Percentiles rank a stretch among this genome's conserved stretches.
phyloP scores from a whole-genome alignment of 140 eudicot genomes.

The Cichorium intybus region DNA sequence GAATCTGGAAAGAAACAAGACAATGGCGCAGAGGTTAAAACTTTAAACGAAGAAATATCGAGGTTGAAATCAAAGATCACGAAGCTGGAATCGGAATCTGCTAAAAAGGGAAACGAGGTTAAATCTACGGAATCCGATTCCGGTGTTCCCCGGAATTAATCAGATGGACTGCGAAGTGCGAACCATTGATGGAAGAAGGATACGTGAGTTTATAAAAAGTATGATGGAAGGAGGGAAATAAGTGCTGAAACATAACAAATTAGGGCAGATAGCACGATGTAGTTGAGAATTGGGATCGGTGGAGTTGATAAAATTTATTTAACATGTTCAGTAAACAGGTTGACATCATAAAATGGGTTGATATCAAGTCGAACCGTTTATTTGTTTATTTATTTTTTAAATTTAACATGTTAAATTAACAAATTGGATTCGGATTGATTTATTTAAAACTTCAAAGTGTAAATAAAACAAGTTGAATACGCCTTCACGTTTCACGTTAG shows the following conservation, averaged over 20 bases:
- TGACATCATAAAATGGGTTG: too few relatives aligned
- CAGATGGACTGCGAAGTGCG: not conserved
- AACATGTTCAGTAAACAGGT: too few relatives aligned
- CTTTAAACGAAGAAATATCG: conserved; percentile 29
- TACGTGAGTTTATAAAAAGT: not conserved
- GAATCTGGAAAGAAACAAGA: conserved; percentile 29
- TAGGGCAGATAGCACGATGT: not conserved
- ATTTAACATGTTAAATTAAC: too few relatives aligned
- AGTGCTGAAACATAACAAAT: not conserved
- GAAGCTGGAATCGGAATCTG: conserved; percentile 23
- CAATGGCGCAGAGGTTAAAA: conserved; percentile 7
- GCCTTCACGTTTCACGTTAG: too few relatives aligned
- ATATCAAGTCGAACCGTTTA: too few relatives aligned
- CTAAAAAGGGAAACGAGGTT: conserved; percentile 9
- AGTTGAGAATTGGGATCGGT: not conserved
- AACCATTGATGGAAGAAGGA: conserved; percentile 41
- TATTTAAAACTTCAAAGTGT: too few relatives aligned
- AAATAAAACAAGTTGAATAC: too few relatives aligned
- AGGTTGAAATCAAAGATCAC: conserved; percentile 11
- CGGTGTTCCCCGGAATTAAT: not conserved
- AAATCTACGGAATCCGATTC: not conserved
- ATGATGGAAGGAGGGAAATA: conserved; percentile 4
- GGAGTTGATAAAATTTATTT: too few relatives aligned
- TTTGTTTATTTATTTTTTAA: too few relatives aligned
- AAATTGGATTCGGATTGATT: too few relatives aligned